phyloP scores from a whole-genome alignment of 345 rosid genomes.

The Eutrema heterophyllum region DNA sequence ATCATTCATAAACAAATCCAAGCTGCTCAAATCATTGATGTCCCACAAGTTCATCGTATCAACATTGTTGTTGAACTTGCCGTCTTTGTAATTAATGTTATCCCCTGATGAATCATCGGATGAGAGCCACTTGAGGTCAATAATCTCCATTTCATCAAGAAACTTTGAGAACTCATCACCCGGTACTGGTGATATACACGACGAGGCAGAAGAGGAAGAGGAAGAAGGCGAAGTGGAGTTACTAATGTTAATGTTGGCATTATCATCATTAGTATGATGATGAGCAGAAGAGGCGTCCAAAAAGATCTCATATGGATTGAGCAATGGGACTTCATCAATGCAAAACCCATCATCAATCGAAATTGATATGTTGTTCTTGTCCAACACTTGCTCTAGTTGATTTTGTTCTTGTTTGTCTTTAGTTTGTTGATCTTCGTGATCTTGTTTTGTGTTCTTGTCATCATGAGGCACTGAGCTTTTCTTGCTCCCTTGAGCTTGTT shows the following conservation, averaged over 20 bases:
- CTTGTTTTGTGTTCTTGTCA: constrained; percentile 6
- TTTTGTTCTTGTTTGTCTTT: constrained; percentile 2
- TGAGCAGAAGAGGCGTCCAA: constrained; percentile 20
- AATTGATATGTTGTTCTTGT: neutral
- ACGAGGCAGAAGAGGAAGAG: constrained; percentile 25
- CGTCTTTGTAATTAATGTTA: neutral
- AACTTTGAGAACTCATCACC: constrained; percentile 30
- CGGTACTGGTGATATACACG: constrained; percentile 15
- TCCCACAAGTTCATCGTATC: constrained; percentile 47
- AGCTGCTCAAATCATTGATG: constrained; percentile 45
- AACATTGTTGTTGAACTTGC: constrained; percentile 18
- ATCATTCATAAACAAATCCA: constrained; percentile 50
- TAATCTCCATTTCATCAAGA: constrained; percentile 30
- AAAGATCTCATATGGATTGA: constrained; percentile 62
- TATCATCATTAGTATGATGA: constrained; percentile 36
- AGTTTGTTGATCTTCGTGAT: constrained; percentile 11
- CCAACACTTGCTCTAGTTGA: constrained; percentile 13
- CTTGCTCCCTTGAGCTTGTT: constrained; percentile 14
- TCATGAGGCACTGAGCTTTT: constrained; percentile 18
- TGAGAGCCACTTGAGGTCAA: constrained; percentile 27
- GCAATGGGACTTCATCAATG: constrained; percentile 74
- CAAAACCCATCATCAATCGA: constrained; percentile 44
- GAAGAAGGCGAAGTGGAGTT: constrained; percentile 22
- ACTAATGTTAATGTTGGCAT: constrained; percentile 9
- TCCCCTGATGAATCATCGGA: constrained; percentile 10